Evolutionary conservation across 352 stramenopile species (phyloP).

Genomic region (Globisporangium solare): DNA sequence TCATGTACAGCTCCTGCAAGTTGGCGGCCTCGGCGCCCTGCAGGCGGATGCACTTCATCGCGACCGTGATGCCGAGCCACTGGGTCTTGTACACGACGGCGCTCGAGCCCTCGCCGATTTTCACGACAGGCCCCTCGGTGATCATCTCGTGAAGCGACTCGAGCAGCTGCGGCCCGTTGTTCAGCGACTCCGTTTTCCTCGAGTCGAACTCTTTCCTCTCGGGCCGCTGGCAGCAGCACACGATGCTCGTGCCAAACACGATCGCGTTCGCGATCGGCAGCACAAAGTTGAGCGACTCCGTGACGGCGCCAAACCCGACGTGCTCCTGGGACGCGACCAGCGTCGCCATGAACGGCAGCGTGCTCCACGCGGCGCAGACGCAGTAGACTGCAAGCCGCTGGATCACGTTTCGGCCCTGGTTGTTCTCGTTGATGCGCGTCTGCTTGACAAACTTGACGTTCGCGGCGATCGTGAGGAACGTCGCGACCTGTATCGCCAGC

Average conservation of each 20-base stretch:
- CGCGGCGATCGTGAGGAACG: slow-evolving; percentile 35
- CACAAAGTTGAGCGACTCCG: slow-evolving; percentile 54
- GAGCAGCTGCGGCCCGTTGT: slow-evolving; percentile 14
- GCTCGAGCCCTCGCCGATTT: slow-evolving; percentile 66
- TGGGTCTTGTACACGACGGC: slow-evolving; percentile 62
- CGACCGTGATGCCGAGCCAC: slow-evolving; percentile 70
- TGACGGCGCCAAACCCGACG: slow-evolving; percentile 31
- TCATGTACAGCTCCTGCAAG: slow-evolving; percentile 55
- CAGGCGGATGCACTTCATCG: slow-evolving; percentile 68
- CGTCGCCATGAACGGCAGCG: slow-evolving; percentile 46
- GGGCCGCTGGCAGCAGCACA: slow-evolving; percentile 24
- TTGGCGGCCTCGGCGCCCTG: slow-evolving; percentile 36
- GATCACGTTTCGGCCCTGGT: slow-evolving; percentile 54
- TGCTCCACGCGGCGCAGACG: slow-evolving; percentile 39
- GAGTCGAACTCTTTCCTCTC: neutral
- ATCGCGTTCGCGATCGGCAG: slow-evolving; percentile 57
- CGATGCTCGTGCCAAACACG: slow-evolving; percentile 59
- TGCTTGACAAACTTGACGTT: slow-evolving; percentile 47
- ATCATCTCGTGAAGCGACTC: slow-evolving; percentile 44
- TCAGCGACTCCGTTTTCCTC: slow-evolving; percentile 13
- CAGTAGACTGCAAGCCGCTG: slow-evolving; percentile 51
- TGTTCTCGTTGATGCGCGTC: slow-evolving; percentile 49
- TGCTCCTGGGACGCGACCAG: slow-evolving; percentile 24
- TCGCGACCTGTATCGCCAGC: slow-evolving; percentile 36
- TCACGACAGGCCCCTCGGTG: slow-evolving; percentile 48